phyloP scores from a whole-genome alignment of 2,329 filamentous ascomycete species.

The Geoglossum cookeanum region DNA sequence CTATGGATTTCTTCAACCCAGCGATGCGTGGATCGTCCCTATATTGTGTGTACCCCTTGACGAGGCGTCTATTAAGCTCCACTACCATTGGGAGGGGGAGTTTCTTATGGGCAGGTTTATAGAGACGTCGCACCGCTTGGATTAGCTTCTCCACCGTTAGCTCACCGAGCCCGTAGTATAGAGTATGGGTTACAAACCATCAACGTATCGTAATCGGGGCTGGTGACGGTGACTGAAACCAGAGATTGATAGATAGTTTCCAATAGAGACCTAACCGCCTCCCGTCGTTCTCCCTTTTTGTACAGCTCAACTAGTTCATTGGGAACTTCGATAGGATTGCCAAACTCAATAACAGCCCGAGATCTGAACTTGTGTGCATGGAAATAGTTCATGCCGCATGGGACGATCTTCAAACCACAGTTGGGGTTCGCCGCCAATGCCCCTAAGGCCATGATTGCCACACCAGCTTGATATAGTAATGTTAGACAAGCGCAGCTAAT shows the following conservation, averaged over 20 bases:
- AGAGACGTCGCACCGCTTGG: slow-evolving; percentile 79
- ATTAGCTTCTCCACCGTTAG: slow-evolving; percentile 37
- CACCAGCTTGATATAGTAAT: slow-evolving; percentile 41
- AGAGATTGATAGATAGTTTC: slow-evolving; percentile 75
- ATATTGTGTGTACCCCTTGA: slow-evolving; percentile 80
- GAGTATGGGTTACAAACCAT: slow-evolving; percentile 36
- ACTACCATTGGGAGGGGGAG: slow-evolving; percentile 81
- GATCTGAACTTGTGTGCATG: slow-evolving; percentile 97
- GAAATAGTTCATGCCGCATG: slow-evolving; percentile 98
- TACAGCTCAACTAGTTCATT: slow-evolving; percentile 70
- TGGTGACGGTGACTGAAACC: slow-evolving; percentile 74
- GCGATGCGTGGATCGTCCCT: slow-evolving; percentile 78
- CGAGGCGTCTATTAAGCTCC: slow-evolving; percentile 78
- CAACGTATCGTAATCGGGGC: slow-evolving; percentile 86
- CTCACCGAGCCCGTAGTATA: background rate
- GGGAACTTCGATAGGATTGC: slow-evolving; percentile 70
- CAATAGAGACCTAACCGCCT: slow-evolving; percentile 69
- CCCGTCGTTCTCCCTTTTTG: slow-evolving; percentile 61
- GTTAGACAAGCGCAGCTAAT: slow-evolving; percentile 4
- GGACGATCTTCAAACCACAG: slow-evolving; percentile 83
- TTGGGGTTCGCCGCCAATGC: slow-evolving; percentile 69
- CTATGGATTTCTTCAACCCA: slow-evolving; percentile 53
- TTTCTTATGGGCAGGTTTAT: slow-evolving; percentile 88
- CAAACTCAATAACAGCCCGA: slow-evolving; percentile 88
- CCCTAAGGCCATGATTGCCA: slow-evolving; percentile 94